A percentile compares a stretch with the other conserved stretches of the same genome.
These are phyloP conservation scores for Pseudonitzschia pungens DNA, from an alignment of 108 stramenopile species.

Conservation along the genomic window DNA sequence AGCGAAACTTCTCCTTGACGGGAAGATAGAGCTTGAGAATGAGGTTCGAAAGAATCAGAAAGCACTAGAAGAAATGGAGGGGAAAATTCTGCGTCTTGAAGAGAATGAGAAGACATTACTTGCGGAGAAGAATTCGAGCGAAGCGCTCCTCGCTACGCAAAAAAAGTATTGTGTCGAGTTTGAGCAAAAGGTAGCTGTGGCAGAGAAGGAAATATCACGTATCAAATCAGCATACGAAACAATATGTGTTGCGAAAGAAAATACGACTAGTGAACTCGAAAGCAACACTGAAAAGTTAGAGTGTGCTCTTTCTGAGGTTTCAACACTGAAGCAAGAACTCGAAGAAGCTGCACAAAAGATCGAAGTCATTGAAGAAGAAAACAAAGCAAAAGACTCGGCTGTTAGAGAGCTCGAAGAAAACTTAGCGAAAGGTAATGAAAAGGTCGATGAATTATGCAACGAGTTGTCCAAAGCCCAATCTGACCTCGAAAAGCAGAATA, in stretches of 20 bases:
- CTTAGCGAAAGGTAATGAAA: neutral
- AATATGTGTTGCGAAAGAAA: neutral
- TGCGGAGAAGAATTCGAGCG: constrained; percentile 14
- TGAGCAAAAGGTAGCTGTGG: neutral
- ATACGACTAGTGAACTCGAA: neutral
- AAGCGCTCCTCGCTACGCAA: neutral
- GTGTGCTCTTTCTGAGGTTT: neutral
- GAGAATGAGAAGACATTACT: neutral
- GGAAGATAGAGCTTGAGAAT: neutral
- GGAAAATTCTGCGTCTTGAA: neutral
- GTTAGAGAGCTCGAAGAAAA: neutral
- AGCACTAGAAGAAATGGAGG: neutral
- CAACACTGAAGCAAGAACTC: constrained; percentile 3
- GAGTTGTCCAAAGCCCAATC: neutral
- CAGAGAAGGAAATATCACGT: constrained; percentile 1
- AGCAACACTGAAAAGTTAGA: neutral
- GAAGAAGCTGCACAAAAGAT: neutral
- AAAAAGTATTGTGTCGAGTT: neutral
- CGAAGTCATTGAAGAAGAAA: neutral
- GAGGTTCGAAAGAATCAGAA: neutral
- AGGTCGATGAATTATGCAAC: neutral
- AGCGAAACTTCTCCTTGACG: neutral
- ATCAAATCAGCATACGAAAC: constrained; percentile 2
- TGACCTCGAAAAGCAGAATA: constrained; percentile 6
- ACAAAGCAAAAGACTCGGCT: neutral